Percentiles rank a stretch among this genome's conserved stretches.
phyloP scores from a whole-genome alignment of 176 grass and related monocot species.

The Oropetium thomaeum region DNA sequence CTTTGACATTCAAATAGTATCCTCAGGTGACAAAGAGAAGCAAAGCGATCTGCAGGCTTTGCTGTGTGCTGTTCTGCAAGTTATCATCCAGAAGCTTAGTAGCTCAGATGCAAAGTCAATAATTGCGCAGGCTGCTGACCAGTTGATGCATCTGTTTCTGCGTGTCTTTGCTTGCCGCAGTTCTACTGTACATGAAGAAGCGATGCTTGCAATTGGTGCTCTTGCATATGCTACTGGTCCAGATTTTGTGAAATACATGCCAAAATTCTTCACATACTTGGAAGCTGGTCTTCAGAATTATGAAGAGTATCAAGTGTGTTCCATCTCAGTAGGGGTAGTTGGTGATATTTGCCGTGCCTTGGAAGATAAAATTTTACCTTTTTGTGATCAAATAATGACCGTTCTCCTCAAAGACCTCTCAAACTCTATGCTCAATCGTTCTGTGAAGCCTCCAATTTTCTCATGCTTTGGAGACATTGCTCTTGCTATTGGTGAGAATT shows the following conservation, averaged over 20 bases:
- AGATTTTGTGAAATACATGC: slow-evolving; percentile 86
- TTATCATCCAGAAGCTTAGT: slow-evolving; percentile 86
- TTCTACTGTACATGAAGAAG: slow-evolving; percentile 89
- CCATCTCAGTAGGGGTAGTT: slow-evolving; percentile 83
- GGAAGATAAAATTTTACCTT: slow-evolving; percentile 83
- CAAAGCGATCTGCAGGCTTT: slow-evolving; percentile 84
- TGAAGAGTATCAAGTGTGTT: slow-evolving; percentile 92
- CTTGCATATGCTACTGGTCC: slow-evolving; percentile 87
- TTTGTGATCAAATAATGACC: slow-evolving; percentile 84
- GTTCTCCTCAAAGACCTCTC: slow-evolving; percentile 87
- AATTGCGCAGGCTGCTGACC: slow-evolving; percentile 66
- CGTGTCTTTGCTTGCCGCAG: slow-evolving; percentile 74
- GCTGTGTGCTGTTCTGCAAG: slow-evolving; percentile 81
- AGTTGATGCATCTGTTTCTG: slow-evolving; percentile 84
- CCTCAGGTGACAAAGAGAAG: slow-evolving; percentile 68
- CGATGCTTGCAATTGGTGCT: slow-evolving; percentile 87
- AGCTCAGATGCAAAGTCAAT: slow-evolving; percentile 64
- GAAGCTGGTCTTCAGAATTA: slow-evolving; percentile 83
- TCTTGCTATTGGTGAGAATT: slow-evolving; percentile 86
- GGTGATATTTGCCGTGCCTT: slow-evolving; percentile 80
- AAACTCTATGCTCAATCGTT: slow-evolving; percentile 72
- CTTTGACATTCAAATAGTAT: slow-evolving; percentile 65
- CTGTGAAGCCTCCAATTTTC: slow-evolving; percentile 80
- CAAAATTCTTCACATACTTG: slow-evolving; percentile 73
- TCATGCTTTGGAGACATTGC: slow-evolving; percentile 87